Percentiles rank a stretch among this genome's conserved stretches.
These are phyloP conservation scores for Xerophyta viscosa DNA, from an alignment of 106 monocot species.

Conservation along the genomic window DNA sequence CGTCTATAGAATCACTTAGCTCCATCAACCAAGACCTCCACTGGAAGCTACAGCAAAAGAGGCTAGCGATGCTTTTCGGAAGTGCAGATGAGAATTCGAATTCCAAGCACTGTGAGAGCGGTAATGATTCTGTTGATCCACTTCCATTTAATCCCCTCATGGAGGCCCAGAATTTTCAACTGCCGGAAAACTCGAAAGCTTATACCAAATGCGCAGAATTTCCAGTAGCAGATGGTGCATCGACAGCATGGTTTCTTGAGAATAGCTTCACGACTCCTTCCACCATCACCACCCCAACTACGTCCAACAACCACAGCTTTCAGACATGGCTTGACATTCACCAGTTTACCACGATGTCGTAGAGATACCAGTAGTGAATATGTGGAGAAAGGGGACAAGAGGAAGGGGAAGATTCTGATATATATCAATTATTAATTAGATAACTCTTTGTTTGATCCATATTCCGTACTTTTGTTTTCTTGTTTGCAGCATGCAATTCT, in stretches of 20 bases:
- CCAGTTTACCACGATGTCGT: conserved; percentile 9
- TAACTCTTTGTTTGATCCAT: not conserved
- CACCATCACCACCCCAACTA: not conserved
- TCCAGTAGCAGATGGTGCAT: not conserved
- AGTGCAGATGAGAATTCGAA: no score
- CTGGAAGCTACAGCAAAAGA: conserved; percentile 51
- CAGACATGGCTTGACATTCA: conserved; percentile 5
- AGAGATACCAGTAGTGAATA: no score
- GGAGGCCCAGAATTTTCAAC: not conserved
- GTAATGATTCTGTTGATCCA: not conserved
- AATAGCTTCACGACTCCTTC: no score
- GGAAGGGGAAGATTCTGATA: no score
- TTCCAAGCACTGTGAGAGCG: not conserved
- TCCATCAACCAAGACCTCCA: conserved; percentile 38
- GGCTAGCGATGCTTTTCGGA: conserved; percentile 30
- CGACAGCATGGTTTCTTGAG: conserved; percentile 7
- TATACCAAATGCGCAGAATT: no score
- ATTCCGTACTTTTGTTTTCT: not conserved
- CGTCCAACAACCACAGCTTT: not conserved
- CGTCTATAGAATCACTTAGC: conserved; percentile 37
- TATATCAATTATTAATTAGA: not conserved
- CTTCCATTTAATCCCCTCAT: not conserved
- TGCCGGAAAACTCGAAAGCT: not conserved
- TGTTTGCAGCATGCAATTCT: not conserved
- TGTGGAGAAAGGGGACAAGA: not conserved